phyloP scores from a whole-genome alignment of 306 rosid species.

The peach (Prunus persica) region Prunus_persica_NCBIv2 NC_034011.1:8525501-8526000 shows the following conservation, averaged over 20 bases:
- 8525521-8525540: slow-evolving; percentile 49
- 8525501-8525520: slow-evolving; percentile 39
- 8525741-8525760: slow-evolving; percentile 48
- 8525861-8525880: slow-evolving; percentile 68
- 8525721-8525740: slow-evolving; percentile 53
- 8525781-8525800: slow-evolving; percentile 69
- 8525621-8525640: slow-evolving; percentile 55
- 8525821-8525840: slow-evolving; percentile 46
- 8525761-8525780: slow-evolving; percentile 67
- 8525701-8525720: slow-evolving; percentile 71
- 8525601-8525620: slow-evolving; percentile 49
- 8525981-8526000: slow-evolving; percentile 22
- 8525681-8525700: slow-evolving; percentile 62
- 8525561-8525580: slow-evolving; percentile 56
- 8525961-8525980: slow-evolving; percentile 16
- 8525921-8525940: slow-evolving; percentile 29
- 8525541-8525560: slow-evolving; percentile 60
- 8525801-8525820: slow-evolving; percentile 54
- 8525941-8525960: slow-evolving; percentile 25
- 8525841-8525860: slow-evolving; percentile 36
- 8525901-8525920: slow-evolving; percentile 62
- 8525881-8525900: slow-evolving; percentile 55
- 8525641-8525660: slow-evolving; percentile 45
- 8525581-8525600: slow-evolving; percentile 75
- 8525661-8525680: slow-evolving; percentile 67